A percentile compares a stretch with the other conserved stretches of the same genome.
These are phyloP conservation scores for Crithidia expoeki DNA, from an alignment of 208 protist species.

Conservation along the genomic window DNA sequence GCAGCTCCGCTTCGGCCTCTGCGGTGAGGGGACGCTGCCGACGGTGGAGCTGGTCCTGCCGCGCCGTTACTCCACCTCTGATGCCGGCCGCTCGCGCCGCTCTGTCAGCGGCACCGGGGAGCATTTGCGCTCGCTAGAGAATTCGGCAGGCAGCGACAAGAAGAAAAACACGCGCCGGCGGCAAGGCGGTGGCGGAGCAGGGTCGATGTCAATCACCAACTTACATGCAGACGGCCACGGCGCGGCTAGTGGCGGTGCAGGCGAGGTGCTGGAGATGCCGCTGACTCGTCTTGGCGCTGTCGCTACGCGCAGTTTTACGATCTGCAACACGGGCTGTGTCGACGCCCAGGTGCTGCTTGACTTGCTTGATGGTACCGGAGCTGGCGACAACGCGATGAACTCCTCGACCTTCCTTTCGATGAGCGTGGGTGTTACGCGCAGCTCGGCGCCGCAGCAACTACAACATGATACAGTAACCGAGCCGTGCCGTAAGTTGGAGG, in stretches of 20 bases:
- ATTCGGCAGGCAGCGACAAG: not conserved
- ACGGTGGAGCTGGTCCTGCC: slow-evolving; percentile 76
- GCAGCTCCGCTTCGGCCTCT: slow-evolving; percentile 88
- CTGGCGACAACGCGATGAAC: not conserved
- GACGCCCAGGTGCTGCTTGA: slow-evolving; percentile 80
- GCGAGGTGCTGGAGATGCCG: slow-evolving; percentile 80
- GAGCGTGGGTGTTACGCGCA: slow-evolving; percentile 8
- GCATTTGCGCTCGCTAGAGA: slow-evolving; percentile 7
- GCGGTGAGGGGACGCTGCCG: slow-evolving; percentile 94
- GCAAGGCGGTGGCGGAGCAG: not conserved
- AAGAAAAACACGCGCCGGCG: slow-evolving; percentile 13
- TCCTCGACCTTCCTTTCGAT: slow-evolving; percentile 44
- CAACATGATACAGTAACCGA: slow-evolving; percentile 24
- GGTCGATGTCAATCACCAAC: slow-evolving; percentile 6
- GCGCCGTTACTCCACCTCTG: slow-evolving; percentile 35
- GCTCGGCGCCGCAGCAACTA: slow-evolving; percentile 32
- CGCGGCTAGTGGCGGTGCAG: not conserved
- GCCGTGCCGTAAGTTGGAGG: slow-evolving; percentile 28
- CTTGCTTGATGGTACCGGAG: slow-evolving; percentile 17
- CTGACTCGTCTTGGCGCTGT: slow-evolving; percentile 76
- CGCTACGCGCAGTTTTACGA: slow-evolving; percentile 51
- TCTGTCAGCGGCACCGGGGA: slow-evolving; percentile 11
- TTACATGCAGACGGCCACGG: slow-evolving; percentile 6
- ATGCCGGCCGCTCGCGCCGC: not conserved
- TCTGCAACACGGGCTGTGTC: slow-evolving; percentile 90